Base-by-base conservation (phyloP, 1,284 basidiomycete species). In the Naganishia albida region DNA sequence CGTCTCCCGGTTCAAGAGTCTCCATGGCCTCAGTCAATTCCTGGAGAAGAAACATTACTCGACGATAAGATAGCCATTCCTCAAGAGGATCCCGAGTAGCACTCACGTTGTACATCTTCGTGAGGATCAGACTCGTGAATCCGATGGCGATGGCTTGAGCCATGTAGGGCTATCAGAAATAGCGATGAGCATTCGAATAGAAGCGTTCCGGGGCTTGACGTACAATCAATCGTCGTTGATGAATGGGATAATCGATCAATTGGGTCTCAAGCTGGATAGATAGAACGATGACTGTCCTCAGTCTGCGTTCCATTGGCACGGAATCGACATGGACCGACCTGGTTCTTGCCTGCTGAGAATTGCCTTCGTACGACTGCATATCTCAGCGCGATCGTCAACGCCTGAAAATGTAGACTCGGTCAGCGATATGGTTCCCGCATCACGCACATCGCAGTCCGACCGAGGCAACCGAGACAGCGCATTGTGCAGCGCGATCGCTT, bases 181-280 rank as follows among this genome's bases (percentile, higher is more conserved):
- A 20, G 30, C 15, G 8, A 8, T 53, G 18, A 53, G 51, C 34
- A 48, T 48, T 38, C 10, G 15, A 53, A 38, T 0, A 3, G 6
- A 18, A 20, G 3, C 28, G 15, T 2, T 2, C 18, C 4, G 20
- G 3, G 8, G 2, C 34, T 3, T 2, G 15, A 64, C 72, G 67
- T 46, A 75, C 75, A 75, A 85, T 78, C 39, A 85, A 73, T n/a
- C 84, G 78, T 20, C 84, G 80, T 74, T 85, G 84, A 73, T 85
- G 84, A 60, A 84, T 84, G 6, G 83, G 83, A 72, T 85, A 85
- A 73, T 85, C 83, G 69, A 85, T 76, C 23, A 85, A 70, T 71
- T 84, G 83, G 2, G 83, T 83, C 74, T 85, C 84, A 40, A 73
- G 62, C 67, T 73, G 50, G 13, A 18, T 49, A 28, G 56, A 42